phyloP scores from a whole-genome alignment of 75 land plant genomes.

The Cunninghamia lanceolata region DNA sequence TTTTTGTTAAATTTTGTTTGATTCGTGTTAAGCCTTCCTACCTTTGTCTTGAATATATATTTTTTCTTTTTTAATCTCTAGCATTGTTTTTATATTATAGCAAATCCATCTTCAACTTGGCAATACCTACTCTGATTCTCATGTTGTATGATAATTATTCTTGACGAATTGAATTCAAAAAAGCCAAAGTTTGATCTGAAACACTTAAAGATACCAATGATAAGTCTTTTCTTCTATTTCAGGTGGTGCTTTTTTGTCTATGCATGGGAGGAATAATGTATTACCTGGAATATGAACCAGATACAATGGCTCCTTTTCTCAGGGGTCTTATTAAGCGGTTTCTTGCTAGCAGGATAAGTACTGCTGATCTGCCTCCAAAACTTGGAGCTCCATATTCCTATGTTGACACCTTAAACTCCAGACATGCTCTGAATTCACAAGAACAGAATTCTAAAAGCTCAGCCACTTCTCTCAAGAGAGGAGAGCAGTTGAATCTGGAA shows the following conservation, averaged over 20 bases:
- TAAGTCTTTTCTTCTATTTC: conserved; percentile 13
- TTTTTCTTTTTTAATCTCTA: background rate
- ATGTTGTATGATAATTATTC: background rate
- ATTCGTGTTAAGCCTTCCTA: background rate
- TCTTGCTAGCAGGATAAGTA: conserved; percentile 78
- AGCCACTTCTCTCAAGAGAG: conserved; percentile 15
- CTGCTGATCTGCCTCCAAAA: conserved; percentile 40
- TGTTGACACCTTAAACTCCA: conserved; percentile 41
- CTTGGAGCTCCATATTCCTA: conserved; percentile 57
- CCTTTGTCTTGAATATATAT: background rate
- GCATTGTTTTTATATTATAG: background rate
- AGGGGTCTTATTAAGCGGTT: conserved; percentile 82
- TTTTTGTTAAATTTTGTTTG: background rate
- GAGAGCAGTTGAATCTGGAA: conserved; percentile 72
- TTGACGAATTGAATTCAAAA: background rate
- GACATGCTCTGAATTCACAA: conserved; percentile 25
- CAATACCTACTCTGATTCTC: background rate
- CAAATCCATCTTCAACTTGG: background rate
- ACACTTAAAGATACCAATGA: background rate
- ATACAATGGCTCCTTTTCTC: conserved; percentile 94
- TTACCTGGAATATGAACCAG: conserved; percentile 89
- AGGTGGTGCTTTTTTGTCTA: conserved; percentile 84
- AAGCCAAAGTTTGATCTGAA: background rate
- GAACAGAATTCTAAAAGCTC: conserved; percentile 17
- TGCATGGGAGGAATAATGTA: conserved; percentile 99